Percentiles rank a stretch among this genome's conserved stretches.
These are phyloP conservation scores for Ceratocystis eucalypticola DNA, from an alignment of 2,329 filamentous ascomycete species.

Conservation along the genomic window DNA sequence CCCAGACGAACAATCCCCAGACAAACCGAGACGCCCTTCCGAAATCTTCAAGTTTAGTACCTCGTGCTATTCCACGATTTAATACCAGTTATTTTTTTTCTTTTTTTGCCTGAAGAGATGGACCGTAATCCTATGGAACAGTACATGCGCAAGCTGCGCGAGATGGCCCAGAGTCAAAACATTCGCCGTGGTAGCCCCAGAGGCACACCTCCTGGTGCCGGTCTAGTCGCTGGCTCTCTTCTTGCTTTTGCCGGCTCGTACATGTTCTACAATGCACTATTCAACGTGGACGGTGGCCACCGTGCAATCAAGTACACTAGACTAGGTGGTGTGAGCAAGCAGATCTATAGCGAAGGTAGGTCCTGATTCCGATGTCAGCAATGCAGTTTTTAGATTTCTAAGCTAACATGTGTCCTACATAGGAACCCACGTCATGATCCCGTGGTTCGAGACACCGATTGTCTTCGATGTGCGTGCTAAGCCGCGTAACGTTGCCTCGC, in stretches of 20 bases:
- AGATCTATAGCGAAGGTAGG: conserved; percentile 89
- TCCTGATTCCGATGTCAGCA: not conserved
- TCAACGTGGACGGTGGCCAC: conserved; percentile 93
- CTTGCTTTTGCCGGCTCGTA: conserved; percentile 35
- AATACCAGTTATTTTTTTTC: not conserved
- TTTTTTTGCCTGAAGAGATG: conserved; percentile 9
- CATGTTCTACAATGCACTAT: conserved; percentile 47
- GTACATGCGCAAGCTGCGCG: conserved; percentile 38
- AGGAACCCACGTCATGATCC: conserved; percentile 88
- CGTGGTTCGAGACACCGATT: conserved; percentile 95
- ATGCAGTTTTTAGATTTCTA: not conserved
- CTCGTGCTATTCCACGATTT: not conserved
- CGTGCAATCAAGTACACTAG: conserved; percentile 97
- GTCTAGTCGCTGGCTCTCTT: conserved; percentile 31
- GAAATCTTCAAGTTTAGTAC: not conserved
- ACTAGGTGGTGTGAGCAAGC: conserved; percentile 81
- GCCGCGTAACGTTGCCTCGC: conserved; percentile 88
- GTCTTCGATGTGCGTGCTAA: conserved; percentile 97
- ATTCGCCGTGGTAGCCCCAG: conserved; percentile 32
- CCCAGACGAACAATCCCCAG: not conserved
- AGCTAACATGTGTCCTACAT: conserved; percentile 19
- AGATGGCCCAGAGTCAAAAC: conserved; percentile 32
- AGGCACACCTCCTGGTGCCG: conserved; percentile 28
- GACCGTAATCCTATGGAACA: conserved; percentile 34
- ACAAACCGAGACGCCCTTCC: not conserved